Base-by-base conservation (phyloP, 768 basidiomycete species). In the Albatrellus ellisii region DNA sequence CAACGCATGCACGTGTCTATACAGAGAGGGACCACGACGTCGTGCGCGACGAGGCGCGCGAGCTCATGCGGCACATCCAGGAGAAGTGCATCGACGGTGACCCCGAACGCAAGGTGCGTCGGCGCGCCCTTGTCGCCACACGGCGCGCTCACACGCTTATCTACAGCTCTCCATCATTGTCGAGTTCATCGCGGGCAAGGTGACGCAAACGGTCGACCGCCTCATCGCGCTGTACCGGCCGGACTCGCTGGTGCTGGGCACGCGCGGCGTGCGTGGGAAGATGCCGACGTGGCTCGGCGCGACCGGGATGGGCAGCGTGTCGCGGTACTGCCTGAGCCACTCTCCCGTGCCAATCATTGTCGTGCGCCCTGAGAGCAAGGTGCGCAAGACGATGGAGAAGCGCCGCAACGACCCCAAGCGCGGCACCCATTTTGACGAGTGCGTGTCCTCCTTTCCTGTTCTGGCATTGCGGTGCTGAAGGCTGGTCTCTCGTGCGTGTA, bases 341-440 rank as follows among this genome's bases (percentile, higher is more conserved):
- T 91, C 89, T 1, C 90, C 94, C 1, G 89, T 99, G 0, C 94
- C 94, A 2, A 86, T 95, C 51, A 90, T 98, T 47, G 94, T 98
- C 39, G 91, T 98, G 31, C 72, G 89, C 3, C 88, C 90, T 2
- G 86, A 89, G 52, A 70, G 85, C 27, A 89, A 91, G 54, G 78
- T 91, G 22, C 73, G 75, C 48, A 92, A 92, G 58, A 75, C 77
- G 0, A 64, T 83, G 34, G 88, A 83, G 53, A 94, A 95, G 58
- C 72, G 91, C 21, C 70, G 81, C 34, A 85, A 82, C 36, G 79
- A 95, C 54, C 90, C 90, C 2, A 95, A 90, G 61, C 70, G 89
- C 15, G 86, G 87, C 4, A 74, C 67, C 31, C 83, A 88, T 58
- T 89, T 88, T 48, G 80, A 84, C n/a, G 66, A 70, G 71, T 73